phyloP scores from a whole-genome alignment of 805 yeast genomes.

The Metschnikowia corniflorae region DNA sequence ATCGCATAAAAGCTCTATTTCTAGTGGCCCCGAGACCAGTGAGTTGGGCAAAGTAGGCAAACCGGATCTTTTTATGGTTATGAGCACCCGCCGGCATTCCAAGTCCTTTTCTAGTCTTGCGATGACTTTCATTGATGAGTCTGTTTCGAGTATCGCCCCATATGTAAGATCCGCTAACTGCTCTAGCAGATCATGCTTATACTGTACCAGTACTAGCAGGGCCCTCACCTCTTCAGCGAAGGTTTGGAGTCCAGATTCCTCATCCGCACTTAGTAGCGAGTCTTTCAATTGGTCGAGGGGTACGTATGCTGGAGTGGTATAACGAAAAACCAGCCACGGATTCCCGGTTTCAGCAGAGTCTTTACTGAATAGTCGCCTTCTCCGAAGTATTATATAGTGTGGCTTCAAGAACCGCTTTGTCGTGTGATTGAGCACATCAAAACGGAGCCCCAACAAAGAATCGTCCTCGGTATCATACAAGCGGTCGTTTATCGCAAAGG shows the following conservation, averaged over 20 bases:
- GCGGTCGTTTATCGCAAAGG: conserved; percentile 45
- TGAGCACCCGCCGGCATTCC: conserved; percentile 22
- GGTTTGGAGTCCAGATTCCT: conserved; percentile 15
- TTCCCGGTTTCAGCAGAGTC: not conserved
- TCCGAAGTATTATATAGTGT: conserved; percentile 46
- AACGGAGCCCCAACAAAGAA: conserved; percentile 46
- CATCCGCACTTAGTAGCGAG: conserved; percentile 14
- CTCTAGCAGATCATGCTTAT: conserved; percentile 31
- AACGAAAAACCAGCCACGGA: conserved; percentile 32
- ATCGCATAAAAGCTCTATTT: conserved; percentile 23
- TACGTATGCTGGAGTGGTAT: conserved; percentile 35
- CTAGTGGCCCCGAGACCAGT: conserved; percentile 2
- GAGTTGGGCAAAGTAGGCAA: conserved; percentile 2
- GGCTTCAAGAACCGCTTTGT: conserved; percentile 32
- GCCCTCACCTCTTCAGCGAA: conserved; percentile 25
- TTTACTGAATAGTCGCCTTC: not conserved
- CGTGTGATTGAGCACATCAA: conserved; percentile 37
- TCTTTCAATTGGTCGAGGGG: conserved; percentile 21
- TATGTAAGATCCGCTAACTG: conserved; percentile 8
- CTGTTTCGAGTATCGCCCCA: not conserved
- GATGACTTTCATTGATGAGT: conserved; percentile 8
- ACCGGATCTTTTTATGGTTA: conserved; percentile 4
- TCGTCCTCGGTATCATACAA: conserved; percentile 25
- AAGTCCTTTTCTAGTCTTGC: conserved; percentile 24
- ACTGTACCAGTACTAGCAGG: conserved; percentile 25